Evolutionary conservation across 2,329 filamentous ascomycete species (phyloP).

Genomic region (Truncatella angustata): DNA sequence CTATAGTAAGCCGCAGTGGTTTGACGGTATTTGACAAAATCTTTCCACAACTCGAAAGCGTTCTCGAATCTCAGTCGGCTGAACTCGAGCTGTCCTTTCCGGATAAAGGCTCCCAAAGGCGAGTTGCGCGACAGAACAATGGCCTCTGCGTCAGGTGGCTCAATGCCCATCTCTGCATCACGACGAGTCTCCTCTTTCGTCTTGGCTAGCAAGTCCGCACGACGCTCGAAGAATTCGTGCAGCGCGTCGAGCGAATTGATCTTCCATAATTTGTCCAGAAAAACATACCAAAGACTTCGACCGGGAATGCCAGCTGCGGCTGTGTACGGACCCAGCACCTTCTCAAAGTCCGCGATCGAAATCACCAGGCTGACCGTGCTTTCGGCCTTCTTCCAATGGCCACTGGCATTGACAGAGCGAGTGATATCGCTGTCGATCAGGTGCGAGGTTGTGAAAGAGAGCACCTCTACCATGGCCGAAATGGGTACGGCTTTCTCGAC

Average conservation of each 20-base stretch:
- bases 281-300: constrained; percentile 81
- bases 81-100: constrained; percentile 77
- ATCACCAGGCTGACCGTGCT: constrained; percentile 51
- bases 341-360: constrained; percentile 58
- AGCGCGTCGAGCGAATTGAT: constrained; percentile 80
- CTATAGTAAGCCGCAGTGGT: constrained; percentile 68
- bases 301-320: constrained; percentile 64
- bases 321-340: constrained; percentile 50
- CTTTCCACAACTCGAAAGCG: constrained; percentile 74
- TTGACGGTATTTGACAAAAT: constrained; percentile 77
- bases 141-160: constrained; percentile 44
- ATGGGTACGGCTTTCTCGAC: constrained; percentile 67
- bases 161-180: constrained; percentile 51
- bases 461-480: constrained; percentile 68
- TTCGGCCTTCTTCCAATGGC: constrained; percentile 48
- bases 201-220: constrained; percentile 58
- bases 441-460: constrained; percentile 76
- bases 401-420: constrained; percentile 27
- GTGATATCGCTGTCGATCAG: constrained; percentile 51
- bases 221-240: constrained; percentile 69
- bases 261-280: constrained; percentile 78
- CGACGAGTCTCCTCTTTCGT: constrained; percentile 59
- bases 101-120: constrained; percentile 77
- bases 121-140: constrained; percentile 70
- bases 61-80: constrained; percentile 78